Base-by-base conservation (phyloP, 345 rosid species). In the Eucalyptus cloeziana region DNA sequence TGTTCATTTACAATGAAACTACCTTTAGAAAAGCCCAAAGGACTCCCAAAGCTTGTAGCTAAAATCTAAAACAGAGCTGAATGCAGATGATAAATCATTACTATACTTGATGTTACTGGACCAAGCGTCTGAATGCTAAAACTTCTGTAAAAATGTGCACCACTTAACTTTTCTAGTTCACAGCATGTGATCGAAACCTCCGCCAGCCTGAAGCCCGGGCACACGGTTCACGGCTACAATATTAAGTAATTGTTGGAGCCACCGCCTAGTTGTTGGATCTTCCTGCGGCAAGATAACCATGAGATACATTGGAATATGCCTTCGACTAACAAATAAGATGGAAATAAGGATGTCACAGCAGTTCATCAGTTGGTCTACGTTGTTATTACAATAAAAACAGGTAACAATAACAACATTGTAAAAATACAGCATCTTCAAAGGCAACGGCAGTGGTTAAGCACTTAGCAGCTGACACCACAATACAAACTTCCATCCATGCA, bases 161-260 rank as follows among this genome's bases (percentile, higher is more conserved):
- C 56, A 37, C 27, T 60, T 60, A 7, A 71, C 54, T 60, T 44
- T 37, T 92, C 89, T 94, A 92, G 92, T 96, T 89, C 94, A 93
- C 90, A 96, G 91, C 98, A 95, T 96, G 92, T 96, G 99, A 64
- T 96, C 99, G 52, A 97, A 98, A 86, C 96, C 98, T 24, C 90
- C 95, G 13, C 98, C 98, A 62, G 94, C 93, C 89, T 94, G 97
- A 89, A 96, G 95, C 27, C 94, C 89, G 1, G 98, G 95, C 44
- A 96, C 95, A 49, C 96, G 96, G 88, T 89, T 94, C 91, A 92
- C 95, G 27, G 96, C 96, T 37, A 98, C 97, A 89, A 93, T 97
- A 93, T 93, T 95, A 91, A 98, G 98, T 94, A 98, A 89, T 92
- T 97, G 99, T 47, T 98, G 99, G 91, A 97, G 95, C 99, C 99